Base-by-base conservation (phyloP, 2,329 filamentous ascomycete genomes). In the Colletotrichum liriopes region DNA sequence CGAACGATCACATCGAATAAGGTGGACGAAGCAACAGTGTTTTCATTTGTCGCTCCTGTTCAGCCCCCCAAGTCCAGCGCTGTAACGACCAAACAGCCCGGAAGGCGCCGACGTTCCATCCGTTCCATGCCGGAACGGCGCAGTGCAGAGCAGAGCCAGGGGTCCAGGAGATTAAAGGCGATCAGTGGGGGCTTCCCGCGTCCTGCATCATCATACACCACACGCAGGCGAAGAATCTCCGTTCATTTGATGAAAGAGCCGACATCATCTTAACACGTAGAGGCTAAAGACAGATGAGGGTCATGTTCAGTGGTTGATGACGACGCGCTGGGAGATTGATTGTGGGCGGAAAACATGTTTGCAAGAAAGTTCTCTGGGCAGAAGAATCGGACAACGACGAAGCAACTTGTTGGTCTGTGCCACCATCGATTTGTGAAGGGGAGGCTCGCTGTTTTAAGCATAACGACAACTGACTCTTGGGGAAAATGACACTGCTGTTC, bases 161-260 rank as follows among this genome's bases (percentile, higher is more conserved):
- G 68, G 37, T n/a, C 9, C 39, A 26, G 65, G 68, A 68, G 58
- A 71, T 71, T 71, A 63, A 68, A 68, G 68, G 68, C 65, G 68
- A 71, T 71, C 68, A 71, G 68, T 63, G 68, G 68, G 65, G 65
- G 65, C 45, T 35, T 68, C 68, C 68, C 51, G 58, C 65, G n/a
- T 45, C 64, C 51, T 71, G 39, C 59, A 62, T 62, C 41, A 43
- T 61, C 32, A 16, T 47, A 9, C 43, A 47, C 43, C 32, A 39
- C 26, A 20, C 37, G 32, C 52, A 29, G 37, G 41, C n/a, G 52
- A 26, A 20, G 39, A 47, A 18, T 26, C 35, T 41, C 43, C 20
- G 16, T 16, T 35, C 6, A 20, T 35, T 37, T 37, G 29, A 12
- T 18, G 20, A 37, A 12, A 12, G 18, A 55, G 29, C 11, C 5